Evolutionary conservation across 1,284 basidiomycete genomes (phyloP).

Genomic region (Puccinia sorghi): DNA sequence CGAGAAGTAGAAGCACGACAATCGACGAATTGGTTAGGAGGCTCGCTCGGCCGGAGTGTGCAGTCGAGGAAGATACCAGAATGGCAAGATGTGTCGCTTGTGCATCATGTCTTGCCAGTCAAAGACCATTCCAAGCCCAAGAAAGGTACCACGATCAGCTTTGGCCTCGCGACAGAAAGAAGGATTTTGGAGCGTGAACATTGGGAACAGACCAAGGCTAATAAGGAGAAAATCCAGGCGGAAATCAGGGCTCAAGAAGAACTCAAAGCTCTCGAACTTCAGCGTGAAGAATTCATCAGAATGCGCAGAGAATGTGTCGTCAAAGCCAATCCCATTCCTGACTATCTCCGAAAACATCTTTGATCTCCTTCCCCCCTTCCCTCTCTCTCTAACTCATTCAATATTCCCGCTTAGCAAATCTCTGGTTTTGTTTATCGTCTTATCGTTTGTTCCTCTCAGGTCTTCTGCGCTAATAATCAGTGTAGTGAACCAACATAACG

Average conservation of each 20-base stretch:
- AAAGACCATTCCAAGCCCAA: conserved; percentile 34
- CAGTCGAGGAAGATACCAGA: conserved; percentile 7
- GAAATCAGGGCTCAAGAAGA: conserved; percentile 36
- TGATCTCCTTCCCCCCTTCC: too few relatives aligned
- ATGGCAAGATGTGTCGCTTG: conserved; percentile 48
- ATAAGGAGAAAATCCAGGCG: conserved; percentile 34
- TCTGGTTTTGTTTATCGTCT: neutral
- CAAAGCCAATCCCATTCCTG: conserved; percentile 42
- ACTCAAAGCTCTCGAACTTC: conserved; percentile 14
- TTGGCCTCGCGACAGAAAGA: conserved; percentile 40
- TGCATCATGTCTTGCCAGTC: conserved; percentile 46
- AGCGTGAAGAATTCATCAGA: conserved; percentile 32
- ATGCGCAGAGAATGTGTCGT: conserved; percentile 39
- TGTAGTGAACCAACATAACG: neutral
- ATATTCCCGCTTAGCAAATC: too few relatives aligned
- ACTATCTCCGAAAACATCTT: conserved; percentile 36
- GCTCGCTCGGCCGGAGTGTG: conserved; percentile 1
- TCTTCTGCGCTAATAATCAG: neutral
- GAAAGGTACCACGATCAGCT: conserved; percentile 8
- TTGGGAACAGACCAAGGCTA: conserved; percentile 43
- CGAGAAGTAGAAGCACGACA: conserved; percentile 37
- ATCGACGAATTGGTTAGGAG: neutral
- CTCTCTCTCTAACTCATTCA: too few relatives aligned
- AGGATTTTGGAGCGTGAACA: conserved; percentile 38
- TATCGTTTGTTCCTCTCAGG: neutral